Conservation (phyloP, 2,329 filamentous ascomycete genomes). For the Pseudovirgaria hyperparasitica region DNA sequence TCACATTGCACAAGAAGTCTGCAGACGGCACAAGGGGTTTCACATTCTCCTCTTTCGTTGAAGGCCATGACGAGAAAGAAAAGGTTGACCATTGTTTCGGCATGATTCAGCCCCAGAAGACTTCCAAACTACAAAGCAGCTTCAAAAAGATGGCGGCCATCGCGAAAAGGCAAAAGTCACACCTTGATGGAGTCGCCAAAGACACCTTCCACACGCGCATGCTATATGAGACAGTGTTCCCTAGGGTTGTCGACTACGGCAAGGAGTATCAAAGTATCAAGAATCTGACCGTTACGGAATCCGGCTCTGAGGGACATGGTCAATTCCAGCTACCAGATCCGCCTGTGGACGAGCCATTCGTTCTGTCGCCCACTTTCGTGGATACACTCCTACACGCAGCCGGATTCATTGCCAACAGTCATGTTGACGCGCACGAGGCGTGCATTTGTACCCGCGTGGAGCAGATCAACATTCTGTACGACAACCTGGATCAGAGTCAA, state of each 20-base stretch:
- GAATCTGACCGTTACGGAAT: conserved; percentile 11
- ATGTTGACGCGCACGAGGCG: conserved; percentile 12
- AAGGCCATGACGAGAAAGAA: neutral
- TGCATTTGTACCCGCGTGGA: conserved; percentile 18
- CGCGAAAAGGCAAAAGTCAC: conserved; percentile 5
- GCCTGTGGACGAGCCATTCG: conserved; percentile 5
- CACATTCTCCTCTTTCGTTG: neutral
- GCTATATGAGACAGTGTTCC: conserved; percentile 18
- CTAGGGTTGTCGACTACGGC: conserved; percentile 16
- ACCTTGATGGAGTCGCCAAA: conserved; percentile 4
- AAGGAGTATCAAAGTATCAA: conserved; percentile 14
- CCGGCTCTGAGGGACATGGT: conserved; percentile 6
- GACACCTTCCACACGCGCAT: conserved; percentile 13
- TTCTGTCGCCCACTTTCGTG: conserved; percentile 14
- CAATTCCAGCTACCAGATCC: conserved; percentile 1
- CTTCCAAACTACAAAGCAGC: neutral
- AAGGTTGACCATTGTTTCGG: conserved; percentile 3
- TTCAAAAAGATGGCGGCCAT: conserved; percentile 1
- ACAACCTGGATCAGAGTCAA: conserved; percentile 4
- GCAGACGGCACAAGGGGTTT: neutral
- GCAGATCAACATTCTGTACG: conserved; percentile 10
- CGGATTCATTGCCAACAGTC: conserved; percentile 18
- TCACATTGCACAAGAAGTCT: neutral
- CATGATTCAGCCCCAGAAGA: neutral
- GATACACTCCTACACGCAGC: conserved; percentile 20